phyloP scores from a whole-genome alignment of 441 rosid species.

The Breynia disticha region DNA sequence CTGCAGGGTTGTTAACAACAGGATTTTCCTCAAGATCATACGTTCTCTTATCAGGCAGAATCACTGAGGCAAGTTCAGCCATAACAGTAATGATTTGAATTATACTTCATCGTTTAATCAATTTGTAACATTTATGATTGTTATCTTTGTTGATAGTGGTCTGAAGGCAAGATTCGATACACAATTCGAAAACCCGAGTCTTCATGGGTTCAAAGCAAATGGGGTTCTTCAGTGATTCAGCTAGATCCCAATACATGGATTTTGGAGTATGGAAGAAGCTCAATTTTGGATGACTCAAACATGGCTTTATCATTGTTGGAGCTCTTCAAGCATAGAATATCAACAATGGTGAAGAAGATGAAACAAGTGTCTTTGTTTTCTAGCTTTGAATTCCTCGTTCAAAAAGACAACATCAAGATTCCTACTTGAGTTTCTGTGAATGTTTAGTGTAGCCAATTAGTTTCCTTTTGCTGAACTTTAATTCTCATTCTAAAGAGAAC shows the following conservation, averaged over 20 bases:
- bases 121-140: not conserved
- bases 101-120: no score
- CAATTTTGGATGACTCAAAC: conserved; percentile 35
- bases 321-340: conserved; percentile 32
- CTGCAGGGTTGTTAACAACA: conserved; percentile 54
- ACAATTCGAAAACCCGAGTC: conserved; percentile 28
- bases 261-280: conserved; percentile 54
- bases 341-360: conserved; percentile 20
- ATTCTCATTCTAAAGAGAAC: conserved; percentile 38
- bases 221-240: conserved; percentile 51
- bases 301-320: conserved; percentile 38
- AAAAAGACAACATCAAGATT: conserved; percentile 19
- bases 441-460: not conserved
- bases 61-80: conserved; percentile 45
- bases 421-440: conserved; percentile 40
- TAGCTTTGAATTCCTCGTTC: conserved; percentile 20
- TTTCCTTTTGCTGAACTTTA: not conserved
- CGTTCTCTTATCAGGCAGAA: conserved; percentile 60
- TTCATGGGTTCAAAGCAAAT: conserved; percentile 49
- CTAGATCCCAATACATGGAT: conserved; percentile 71
- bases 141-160: conserved; percentile 42
- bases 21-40: conserved; percentile 51
- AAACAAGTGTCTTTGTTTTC: conserved; percentile 33
- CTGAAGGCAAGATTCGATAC: conserved; percentile 42
- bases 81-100: no score